Evolutionary conservation across 768 basidiomycete genomes (phyloP).

Genomic region (Tylopilus felleus): DNA sequence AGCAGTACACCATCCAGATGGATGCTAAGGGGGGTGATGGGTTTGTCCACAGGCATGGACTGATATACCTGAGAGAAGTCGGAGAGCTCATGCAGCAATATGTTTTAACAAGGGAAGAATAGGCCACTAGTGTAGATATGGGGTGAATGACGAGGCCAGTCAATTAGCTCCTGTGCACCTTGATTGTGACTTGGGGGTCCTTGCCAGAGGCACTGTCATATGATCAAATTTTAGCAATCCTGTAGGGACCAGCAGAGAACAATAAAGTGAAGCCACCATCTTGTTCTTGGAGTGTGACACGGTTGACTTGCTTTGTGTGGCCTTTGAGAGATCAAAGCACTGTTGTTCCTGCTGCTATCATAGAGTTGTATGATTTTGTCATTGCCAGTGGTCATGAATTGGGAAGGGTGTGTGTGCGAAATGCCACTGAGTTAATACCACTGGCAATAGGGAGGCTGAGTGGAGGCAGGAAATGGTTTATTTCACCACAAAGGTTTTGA

Average conservation of each 20-base stretch:
- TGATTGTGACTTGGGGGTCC: conserved; percentile 75
- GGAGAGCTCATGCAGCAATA: conserved; percentile 86
- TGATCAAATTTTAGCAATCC: conserved; percentile 90
- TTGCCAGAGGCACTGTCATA: conserved; percentile 74
- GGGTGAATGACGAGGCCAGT: conserved; percentile 89
- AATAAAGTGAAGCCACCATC: conserved; percentile 70
- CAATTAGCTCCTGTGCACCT: conserved; percentile 85
- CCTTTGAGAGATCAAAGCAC: conserved; percentile 91
- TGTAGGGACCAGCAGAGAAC: conserved; percentile 87
- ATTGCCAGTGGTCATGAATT: conserved; percentile 87
- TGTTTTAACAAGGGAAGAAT: conserved; percentile 83
- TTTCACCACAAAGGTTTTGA: conserved; percentile 65
- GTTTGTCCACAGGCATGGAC: conserved; percentile 68
- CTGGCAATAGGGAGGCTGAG: conserved; percentile 86
- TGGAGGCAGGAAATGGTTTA: conserved; percentile 87
- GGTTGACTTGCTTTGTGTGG: conserved; percentile 91
- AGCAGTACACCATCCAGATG: conserved; percentile 94
- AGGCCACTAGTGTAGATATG: conserved; percentile 68
- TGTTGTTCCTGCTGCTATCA: conserved; percentile 81
- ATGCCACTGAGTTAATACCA: conserved; percentile 81
- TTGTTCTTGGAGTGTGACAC: conserved; percentile 80
- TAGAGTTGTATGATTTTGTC: conserved; percentile 97
- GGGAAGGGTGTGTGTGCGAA: conserved; percentile 62
- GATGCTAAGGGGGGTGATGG: conserved; percentile 75
- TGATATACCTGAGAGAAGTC: conserved; percentile 73